A percentile compares a stretch with the other conserved stretches of the same genome.
phyloP scores from a whole-genome alignment of 305 asterid genomes.

The Ajuga reptans region DNA sequence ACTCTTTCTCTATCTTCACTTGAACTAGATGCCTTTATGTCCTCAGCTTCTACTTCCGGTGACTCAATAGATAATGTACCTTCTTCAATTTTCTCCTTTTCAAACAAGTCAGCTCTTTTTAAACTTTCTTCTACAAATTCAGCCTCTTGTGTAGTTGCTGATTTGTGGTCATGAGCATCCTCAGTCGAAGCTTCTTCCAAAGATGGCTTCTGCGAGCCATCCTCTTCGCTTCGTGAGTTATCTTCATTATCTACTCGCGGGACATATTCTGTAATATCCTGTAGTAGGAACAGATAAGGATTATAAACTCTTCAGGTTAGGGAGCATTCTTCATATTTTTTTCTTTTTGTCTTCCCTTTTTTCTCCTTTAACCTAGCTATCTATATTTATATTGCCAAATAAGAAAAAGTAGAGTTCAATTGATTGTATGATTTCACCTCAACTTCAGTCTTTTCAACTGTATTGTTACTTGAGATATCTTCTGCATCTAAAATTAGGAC shows the following conservation, averaged over 20 bases:
- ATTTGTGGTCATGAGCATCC: neutral
- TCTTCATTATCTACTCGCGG: neutral
- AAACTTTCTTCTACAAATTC: conserved; percentile 2
- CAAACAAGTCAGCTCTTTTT: neutral
- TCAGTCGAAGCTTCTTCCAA: conserved; percentile 13
- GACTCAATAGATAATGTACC: conserved; percentile 10
- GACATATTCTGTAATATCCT: conserved; percentile 19
- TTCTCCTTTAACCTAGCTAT: neutral
- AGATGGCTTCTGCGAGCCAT: neutral
- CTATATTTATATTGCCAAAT: neutral
- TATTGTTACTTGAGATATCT: conserved; percentile 22
- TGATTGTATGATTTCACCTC: conserved; percentile 13
- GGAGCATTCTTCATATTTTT: neutral
- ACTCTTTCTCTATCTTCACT: conserved; percentile 21
- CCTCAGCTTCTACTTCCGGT: conserved; percentile 18
- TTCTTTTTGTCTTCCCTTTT: too few relatives aligned
- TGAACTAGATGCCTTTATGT: conserved; percentile 15
- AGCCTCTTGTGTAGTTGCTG: neutral
- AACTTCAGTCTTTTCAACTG: conserved; percentile 16
- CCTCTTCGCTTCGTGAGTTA: neutral
- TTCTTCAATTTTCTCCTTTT: conserved; percentile 13
- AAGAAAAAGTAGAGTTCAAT: neutral
- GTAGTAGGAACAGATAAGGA: conserved; percentile 2
- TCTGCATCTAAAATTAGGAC: neutral
- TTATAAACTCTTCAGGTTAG: neutral